Evolutionary conservation across 495 filamentous ascomycete genomes (phyloP), one percentile per base, ranked within the genome.

Genomic region (Gamarada debralockiae): DNA sequence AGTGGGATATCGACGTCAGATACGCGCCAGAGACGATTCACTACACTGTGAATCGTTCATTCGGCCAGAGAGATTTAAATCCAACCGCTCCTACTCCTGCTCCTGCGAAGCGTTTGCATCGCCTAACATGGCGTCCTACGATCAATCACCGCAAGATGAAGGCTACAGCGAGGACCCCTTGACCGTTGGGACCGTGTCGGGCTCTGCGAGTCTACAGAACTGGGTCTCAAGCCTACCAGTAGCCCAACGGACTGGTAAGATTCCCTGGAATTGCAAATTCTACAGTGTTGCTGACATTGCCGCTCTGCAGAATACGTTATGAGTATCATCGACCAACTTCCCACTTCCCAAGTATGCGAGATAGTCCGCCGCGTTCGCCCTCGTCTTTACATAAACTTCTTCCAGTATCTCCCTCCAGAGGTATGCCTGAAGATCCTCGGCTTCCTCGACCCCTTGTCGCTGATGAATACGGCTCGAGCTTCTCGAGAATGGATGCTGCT

Each of bases 381-480:
- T 7, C 80, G 89, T 5, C 83, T 95, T 21, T 90, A 97, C 67
- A 89, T 96, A 70, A 90, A 98, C 69, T 95, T 95, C 40, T 79
- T 96, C 25, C 69, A 81, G 52, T 82, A 87, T 60, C 80, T 98
- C 8, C 93, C 93, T 0, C 81, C 87, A 1, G 93, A 98, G 65
- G 81, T 97, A 51, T 92, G 87, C 44, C 83, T 90, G 48, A 84
- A 93, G 60, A 85, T 97, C 14, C 85, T 97, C 36, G 86, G 85
- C 25, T 95, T 89, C 62, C 81, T 98, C 25, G 84, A 89, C 34
- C 82, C 89, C 0, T 64, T 78, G 13, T 87, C 86, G 6, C 76
- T 98, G 36, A 71, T 97, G 49, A 82, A 80, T 50, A 86, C 90
- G 6, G 88, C 90, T 6, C 75, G 82, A 27, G 79, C 85, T 3